phyloP scores from a whole-genome alignment of 2,329 filamentous ascomycete genomes.

The Colletotrichum ledebouriae region DNA sequence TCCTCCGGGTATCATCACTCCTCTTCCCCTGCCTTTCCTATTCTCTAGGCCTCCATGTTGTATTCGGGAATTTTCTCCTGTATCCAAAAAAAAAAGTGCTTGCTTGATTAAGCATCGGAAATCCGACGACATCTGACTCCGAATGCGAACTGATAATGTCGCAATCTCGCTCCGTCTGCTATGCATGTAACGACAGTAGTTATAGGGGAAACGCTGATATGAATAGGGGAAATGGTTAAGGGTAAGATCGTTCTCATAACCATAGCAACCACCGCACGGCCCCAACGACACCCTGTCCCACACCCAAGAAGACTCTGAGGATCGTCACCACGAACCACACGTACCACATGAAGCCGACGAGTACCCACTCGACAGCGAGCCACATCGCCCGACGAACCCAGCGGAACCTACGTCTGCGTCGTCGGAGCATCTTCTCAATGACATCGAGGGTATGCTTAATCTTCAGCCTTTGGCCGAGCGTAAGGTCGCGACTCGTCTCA shows the following conservation, averaged over 20 bases:
- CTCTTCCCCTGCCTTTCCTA: background rate
- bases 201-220: background rate
- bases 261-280: constrained; percentile 86
- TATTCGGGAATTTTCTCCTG: background rate
- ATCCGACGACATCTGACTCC: constrained; percentile 4
- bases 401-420: constrained; percentile 75
- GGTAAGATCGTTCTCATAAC: constrained; percentile 63
- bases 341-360: constrained; percentile 94
- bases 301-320: constrained; percentile 73
- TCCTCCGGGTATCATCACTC: constrained; percentile 37
- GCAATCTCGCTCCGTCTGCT: constrained; percentile 29
- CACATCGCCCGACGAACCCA: constrained; percentile 84
- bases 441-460: constrained; percentile 85
- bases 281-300: constrained; percentile 70
- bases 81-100: constrained; percentile 1
- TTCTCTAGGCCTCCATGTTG: background rate
- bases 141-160: background rate
- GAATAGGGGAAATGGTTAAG: background rate
- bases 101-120: background rate
- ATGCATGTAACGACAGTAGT: constrained; percentile 37
- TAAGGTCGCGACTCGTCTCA: constrained; percentile 80
- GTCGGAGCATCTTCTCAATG: constrained; percentile 81
- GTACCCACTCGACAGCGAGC: constrained; percentile 86
- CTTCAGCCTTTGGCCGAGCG: constrained; percentile 80
- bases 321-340: constrained; percentile 92